Evolutionary conservation across 176 grass and related monocot species (phyloP), one percentile per base, ranked within the genome.

Genomic region (Carex cristatella): DNA sequence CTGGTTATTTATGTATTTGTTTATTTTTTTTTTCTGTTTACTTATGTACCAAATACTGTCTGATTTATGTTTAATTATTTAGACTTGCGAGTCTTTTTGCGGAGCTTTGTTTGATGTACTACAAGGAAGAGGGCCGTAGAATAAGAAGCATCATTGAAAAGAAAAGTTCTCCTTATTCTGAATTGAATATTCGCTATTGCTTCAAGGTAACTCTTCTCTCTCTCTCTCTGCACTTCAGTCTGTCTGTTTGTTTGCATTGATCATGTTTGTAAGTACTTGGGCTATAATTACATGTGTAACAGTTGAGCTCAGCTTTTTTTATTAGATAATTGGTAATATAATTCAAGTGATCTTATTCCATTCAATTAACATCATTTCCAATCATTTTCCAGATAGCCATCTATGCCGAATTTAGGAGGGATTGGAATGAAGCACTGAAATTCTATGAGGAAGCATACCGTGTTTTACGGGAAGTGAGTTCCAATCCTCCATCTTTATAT

Each of bases 371-470:
- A 75, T 88, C 35, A 46, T 67, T 74, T n/a, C 79, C 9, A 78
- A 85, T 62, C 12, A 59, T 57, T 86, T 62, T 79, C 71, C 74
- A 99, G 96, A 91, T 95, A 88, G 93, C 96, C 87, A 85, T 95
- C 72, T 95, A 94, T 89, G 93, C 96, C 40, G 96, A 99, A 77
- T 99, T 99, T 79, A 92, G 96, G 84, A 87, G 88, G 87, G 93
- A 99, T 87, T 95, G 96, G 96, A 72, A 83, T 63, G 93, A 99
- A 91, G 93, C 96, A 86, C 86, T 89, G 57, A 95, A 88, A 61
- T 99, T 95, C 87, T 99, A 99, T 14, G 96, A 99, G 87, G 96
- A 99, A 91, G 96, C 89, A 55, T 84, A 92, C 76, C 91, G 91
- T 53, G 91, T 86, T 89, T 88, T 95, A 83, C 93, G 84, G 86